A percentile compares a stretch with the other conserved stretches of the same genome.
phyloP scores from a whole-genome alignment of 495 filamentous ascomycete species.

The Aspergillus indologenus region DNA sequence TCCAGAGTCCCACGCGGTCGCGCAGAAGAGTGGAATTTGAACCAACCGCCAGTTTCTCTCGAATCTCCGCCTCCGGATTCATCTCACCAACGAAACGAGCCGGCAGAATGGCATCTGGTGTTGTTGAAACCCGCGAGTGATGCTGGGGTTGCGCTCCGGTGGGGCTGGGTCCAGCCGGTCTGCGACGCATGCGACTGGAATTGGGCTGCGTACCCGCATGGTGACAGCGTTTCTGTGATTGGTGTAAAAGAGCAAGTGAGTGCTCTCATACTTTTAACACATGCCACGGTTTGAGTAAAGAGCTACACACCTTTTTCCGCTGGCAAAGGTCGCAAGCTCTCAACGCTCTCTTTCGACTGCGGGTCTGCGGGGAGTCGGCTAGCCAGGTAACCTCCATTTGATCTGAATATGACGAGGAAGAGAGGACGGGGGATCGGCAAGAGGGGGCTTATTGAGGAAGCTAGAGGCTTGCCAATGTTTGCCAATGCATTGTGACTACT shows the following conservation, averaged over 20 bases:
- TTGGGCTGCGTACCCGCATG: slow-evolving; percentile 17
- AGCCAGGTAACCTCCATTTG: slow-evolving; percentile 44
- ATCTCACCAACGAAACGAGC: slow-evolving; percentile 44
- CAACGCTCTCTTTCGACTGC: slow-evolving; percentile 32
- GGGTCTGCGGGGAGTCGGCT: slow-evolving; percentile 36
- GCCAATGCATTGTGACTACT: too few species aligned
- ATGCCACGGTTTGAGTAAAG: too few species aligned
- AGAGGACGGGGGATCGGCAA: too few species aligned
- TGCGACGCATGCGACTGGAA: neutral
- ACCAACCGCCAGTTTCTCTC: slow-evolving; percentile 30
- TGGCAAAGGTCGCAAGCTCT: slow-evolving; percentile 37
- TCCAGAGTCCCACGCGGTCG: slow-evolving; percentile 47
- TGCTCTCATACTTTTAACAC: too few species aligned
- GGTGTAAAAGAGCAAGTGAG: too few species aligned
- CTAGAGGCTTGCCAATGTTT: too few species aligned
- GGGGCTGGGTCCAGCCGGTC: neutral
- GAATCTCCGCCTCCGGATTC: slow-evolving; percentile 48
- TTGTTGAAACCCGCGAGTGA: too few species aligned
- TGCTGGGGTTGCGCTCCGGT: too few species aligned
- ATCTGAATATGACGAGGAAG: too few species aligned
- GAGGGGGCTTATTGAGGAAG: too few species aligned
- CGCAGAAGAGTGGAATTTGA: slow-evolving; percentile 22
- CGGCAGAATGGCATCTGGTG: too few species aligned
- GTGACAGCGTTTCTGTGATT: slow-evolving; percentile 40
- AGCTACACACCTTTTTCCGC: slow-evolving; percentile 30